Evolutionary conservation across 2,329 filamentous ascomycete species (phyloP), one percentile per base, ranked within the genome.

Genomic region (Alternaria sp.): DNA sequence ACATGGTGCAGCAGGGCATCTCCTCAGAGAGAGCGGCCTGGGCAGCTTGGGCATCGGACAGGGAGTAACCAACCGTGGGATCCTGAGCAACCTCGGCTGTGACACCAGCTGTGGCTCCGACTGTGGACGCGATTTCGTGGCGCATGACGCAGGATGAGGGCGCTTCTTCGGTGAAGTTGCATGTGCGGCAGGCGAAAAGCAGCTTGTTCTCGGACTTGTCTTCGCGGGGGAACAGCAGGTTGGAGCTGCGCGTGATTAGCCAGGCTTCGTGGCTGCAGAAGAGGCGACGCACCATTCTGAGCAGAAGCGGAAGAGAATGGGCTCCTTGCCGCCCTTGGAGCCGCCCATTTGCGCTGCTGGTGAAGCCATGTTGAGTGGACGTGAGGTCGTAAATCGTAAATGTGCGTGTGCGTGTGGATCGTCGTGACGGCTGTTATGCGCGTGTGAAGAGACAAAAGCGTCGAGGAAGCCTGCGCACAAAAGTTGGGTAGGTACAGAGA

Each of bases 151-250:
- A 98, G 65, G 93, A 90, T 21, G 93, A 95, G 65, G 89, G 89
- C 30, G 95, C 94, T 68, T 91, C 89, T 79, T 97, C 93, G 74
- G 91, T 92, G 83, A 93, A 97, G 78, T 93, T 90, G 84, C 96
- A 99, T 61, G 94, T 97, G 74, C 95, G 92, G 86, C 96, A 99
- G 68, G 93, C 93, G 83, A 96, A 99, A 85, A 97, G 91, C 72
- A 99, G 90, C 75, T 90, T 90, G 83, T 92, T 92, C 66, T 89
- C 89, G 65, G 90, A 86, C 67, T 91, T 89, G 82, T 99, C 93
- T 85, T 99, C 96, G 83, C 96, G 96, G 54, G 96, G 96, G 78
- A 98, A 98, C 59, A 99, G 86, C 88, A 99, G 92, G 86, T 99
- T 99, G 74, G 94, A 97, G 84, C 90, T 92, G 72, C 40, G 45